These are phyloP conservation scores for Chaetomium sp. DNA, from an alignment of 2,329 filamentous ascomycete species.

Conservation along the genomic window DNA sequence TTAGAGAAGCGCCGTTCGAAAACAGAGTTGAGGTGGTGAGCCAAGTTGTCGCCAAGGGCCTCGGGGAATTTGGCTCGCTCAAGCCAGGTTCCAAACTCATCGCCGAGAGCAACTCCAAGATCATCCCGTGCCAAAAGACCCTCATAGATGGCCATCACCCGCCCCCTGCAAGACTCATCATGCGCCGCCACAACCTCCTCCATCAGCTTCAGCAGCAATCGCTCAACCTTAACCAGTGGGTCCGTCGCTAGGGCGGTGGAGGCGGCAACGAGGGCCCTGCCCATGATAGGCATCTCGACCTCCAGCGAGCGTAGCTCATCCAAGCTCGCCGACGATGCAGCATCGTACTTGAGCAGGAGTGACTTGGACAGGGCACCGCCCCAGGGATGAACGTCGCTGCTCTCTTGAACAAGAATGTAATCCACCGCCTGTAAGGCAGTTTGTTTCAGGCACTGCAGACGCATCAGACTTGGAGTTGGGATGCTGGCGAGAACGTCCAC, in stretches of 20 bases:
- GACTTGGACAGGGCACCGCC: conserved; percentile 52
- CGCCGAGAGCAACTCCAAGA: neutral
- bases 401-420: conserved; percentile 44
- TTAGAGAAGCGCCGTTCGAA: conserved; percentile 49
- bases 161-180: conserved; percentile 39
- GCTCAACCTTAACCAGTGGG: conserved; percentile 52
- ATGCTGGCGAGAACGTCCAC: conserved; percentile 53
- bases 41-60: conserved; percentile 35
- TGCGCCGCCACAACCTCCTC: conserved; percentile 47
- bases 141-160: conserved; percentile 37
- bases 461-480: conserved; percentile 49
- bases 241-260: conserved; percentile 53
- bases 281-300: conserved; percentile 64
- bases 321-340: conserved; percentile 56
- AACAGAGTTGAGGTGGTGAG: conserved; percentile 43
- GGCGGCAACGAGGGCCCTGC: conserved; percentile 55
- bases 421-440: conserved; percentile 52
- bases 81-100: conserved; percentile 24
- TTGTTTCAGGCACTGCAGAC: conserved; percentile 45
- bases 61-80: conserved; percentile 32
- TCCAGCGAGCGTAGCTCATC: conserved; percentile 65
- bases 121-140: conserved; percentile 20
- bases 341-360: conserved; percentile 58
- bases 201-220: conserved; percentile 51
- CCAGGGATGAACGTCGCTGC: conserved; percentile 47